Conservation (phyloP, 2,329 filamentous ascomycete species). For the Penicillium glabrum region DNA sequence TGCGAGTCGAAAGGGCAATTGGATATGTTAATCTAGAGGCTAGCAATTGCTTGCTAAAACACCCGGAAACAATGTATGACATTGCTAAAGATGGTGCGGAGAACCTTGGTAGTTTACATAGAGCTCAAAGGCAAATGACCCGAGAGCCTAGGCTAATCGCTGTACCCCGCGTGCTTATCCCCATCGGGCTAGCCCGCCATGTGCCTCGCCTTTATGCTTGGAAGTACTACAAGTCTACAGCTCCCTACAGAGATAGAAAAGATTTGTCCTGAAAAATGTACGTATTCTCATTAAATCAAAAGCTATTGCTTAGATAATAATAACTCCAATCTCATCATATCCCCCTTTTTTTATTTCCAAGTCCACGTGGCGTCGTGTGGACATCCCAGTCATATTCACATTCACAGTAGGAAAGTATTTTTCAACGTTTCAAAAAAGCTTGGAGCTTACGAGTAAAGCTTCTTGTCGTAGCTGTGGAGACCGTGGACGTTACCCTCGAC, state of each 20-base stretch:
- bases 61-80: conserved; percentile 6
- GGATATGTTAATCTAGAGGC: not conserved
- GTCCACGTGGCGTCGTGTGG: conserved; percentile 28
- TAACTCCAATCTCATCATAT: conserved; percentile 34
- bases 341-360: conserved; percentile 35
- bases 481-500: conserved; percentile 94
- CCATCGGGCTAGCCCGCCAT: conserved; percentile 17
- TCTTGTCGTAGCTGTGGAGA: conserved; percentile 99
- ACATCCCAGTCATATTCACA: conserved; percentile 20
- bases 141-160: conserved; percentile 25
- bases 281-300: conserved; percentile 22
- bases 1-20: not conserved
- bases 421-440: conserved; percentile 11
- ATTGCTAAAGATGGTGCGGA: conserved; percentile 5
- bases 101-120: conserved; percentile 11
- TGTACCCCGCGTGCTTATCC: conserved; percentile 25
- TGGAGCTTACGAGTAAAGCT: conserved; percentile 78
- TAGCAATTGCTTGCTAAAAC: conserved; percentile 4
- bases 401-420: conserved; percentile 22
- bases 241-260: not conserved
- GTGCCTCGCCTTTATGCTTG: conserved; percentile 4
- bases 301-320: conserved; percentile 27
- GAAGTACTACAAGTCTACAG: not conserved
- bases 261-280: not conserved
- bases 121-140: conserved; percentile 11